Conservation (phyloP, 805 yeast species). For the Yarrowia alimentaria region DNA sequence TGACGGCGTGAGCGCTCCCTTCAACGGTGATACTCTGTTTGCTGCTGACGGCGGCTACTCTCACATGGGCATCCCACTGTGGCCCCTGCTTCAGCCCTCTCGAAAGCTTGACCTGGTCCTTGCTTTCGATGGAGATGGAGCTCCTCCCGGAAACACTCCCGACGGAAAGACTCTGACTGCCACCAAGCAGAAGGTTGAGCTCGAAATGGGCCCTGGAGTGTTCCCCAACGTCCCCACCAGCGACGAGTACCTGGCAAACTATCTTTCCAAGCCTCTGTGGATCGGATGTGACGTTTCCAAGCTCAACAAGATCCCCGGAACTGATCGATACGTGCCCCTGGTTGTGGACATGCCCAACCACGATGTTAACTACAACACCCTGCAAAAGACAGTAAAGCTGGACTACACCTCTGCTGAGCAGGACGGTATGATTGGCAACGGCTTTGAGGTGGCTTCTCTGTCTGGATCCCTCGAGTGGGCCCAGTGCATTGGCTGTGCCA, state of each 20-base stretch:
- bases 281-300: slow-evolving; percentile 55
- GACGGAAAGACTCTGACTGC: slow-evolving; percentile 45
- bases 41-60: slow-evolving; percentile 78
- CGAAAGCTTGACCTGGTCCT: slow-evolving; percentile 57
- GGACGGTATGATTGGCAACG: slow-evolving; percentile 64
- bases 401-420: slow-evolving; percentile 60
- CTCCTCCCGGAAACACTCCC: slow-evolving; percentile 44
- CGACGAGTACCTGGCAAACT: slow-evolving; percentile 64
- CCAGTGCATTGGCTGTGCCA: slow-evolving; percentile 81
- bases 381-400: slow-evolving; percentile 68
- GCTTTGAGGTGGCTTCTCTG: slow-evolving; percentile 69
- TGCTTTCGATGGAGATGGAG: slow-evolving; percentile 44
- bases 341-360: slow-evolving; percentile 76
- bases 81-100: slow-evolving; percentile 60
- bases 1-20: not conserved
- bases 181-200: slow-evolving; percentile 35
- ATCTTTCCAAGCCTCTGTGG: slow-evolving; percentile 79
- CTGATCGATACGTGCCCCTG: slow-evolving; percentile 63
- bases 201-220: slow-evolving; percentile 45
- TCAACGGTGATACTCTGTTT: slow-evolving; percentile 44
- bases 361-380: slow-evolving; percentile 61
- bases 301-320: slow-evolving; percentile 62
- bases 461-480: slow-evolving; percentile 71
- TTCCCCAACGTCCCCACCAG: slow-evolving; percentile 45
- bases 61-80: slow-evolving; percentile 63